Conservation (phyloP, 169 alveolate species). For the Cryptosporidium felis region DNA sequence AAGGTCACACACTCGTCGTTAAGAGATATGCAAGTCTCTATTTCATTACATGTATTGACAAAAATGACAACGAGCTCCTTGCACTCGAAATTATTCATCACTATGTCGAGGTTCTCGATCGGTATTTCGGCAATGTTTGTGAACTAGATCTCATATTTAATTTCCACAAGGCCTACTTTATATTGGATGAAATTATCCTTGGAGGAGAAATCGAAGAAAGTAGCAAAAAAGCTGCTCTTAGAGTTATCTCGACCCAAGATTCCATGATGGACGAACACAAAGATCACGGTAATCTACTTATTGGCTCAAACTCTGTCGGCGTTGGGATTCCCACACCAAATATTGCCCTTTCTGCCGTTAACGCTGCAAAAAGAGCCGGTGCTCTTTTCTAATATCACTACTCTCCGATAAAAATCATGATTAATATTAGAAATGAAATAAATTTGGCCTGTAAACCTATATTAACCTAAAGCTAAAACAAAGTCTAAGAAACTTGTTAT, state of each 20-base stretch:
- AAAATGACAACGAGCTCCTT: conserved; percentile 94
- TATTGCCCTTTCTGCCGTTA: too few species aligned
- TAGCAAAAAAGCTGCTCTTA: conserved; percentile 91
- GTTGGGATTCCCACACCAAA: conserved; percentile 42
- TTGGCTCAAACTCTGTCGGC: conserved; percentile 15
- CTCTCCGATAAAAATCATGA: too few species aligned
- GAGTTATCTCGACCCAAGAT: conserved; percentile 93
- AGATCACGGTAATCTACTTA: conserved; percentile 68
- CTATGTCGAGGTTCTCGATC: conserved; percentile 97
- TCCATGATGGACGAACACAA: conserved; percentile 90
- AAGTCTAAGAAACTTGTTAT: too few species aligned
- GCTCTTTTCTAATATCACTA: conserved; percentile 37
- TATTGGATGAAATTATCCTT: conserved; percentile 89
- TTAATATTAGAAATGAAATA: too few species aligned
- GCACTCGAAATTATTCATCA: conserved; percentile 96
- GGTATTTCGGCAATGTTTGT: conserved; percentile 98
- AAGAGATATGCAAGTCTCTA: conserved; percentile 97
- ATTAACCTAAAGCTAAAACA: too few species aligned
- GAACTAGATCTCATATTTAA: conserved; percentile 98
- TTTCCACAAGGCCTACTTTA: conserved; percentile 93
- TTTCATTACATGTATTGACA: conserved; percentile 95
- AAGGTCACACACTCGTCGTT: conserved; percentile 94
- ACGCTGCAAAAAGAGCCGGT: conserved; percentile 71
- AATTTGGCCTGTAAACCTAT: too few species aligned
- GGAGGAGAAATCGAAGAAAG: conserved; percentile 93